Percentiles rank a stretch among this genome's conserved stretches.
phyloP scores from a whole-genome alignment of 2,329 filamentous ascomycete genomes.

The Ophiostoma perfectum region DNA sequence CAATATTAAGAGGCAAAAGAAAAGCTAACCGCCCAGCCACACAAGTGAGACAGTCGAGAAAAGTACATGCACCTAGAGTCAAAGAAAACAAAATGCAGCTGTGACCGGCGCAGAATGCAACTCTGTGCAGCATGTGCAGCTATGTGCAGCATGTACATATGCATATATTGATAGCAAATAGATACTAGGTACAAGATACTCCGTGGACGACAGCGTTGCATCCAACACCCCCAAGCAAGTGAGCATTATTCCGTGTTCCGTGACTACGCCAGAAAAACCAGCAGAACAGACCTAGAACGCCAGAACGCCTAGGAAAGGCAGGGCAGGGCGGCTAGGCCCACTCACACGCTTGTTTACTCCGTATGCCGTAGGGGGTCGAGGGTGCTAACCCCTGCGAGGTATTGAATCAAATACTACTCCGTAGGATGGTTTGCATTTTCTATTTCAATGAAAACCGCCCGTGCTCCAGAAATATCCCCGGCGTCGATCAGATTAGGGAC shows the following conservation, averaged over 20 bases:
- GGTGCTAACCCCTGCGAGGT: neutral
- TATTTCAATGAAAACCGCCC: neutral
- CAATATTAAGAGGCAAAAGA: neutral
- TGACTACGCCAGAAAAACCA: too few relatives aligned
- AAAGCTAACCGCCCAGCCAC: neutral
- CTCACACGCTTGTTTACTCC: too few relatives aligned
- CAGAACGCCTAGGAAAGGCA: too few relatives aligned
- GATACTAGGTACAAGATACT: neutral
- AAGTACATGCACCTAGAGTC: conserved; percentile 1
- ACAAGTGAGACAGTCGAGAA: conserved; percentile 1
- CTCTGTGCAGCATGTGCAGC: conserved; percentile 3
- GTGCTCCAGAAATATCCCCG: neutral
- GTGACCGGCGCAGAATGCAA: conserved; percentile 12
- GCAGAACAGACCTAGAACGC: too few relatives aligned
- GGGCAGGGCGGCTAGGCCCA: too few relatives aligned
- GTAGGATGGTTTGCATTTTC: neutral
- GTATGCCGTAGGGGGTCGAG: too few relatives aligned
- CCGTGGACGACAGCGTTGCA: too few relatives aligned
- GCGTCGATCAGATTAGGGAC: conserved; percentile 3
- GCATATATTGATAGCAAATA: neutral
- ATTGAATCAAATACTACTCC: neutral
- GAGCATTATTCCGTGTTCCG: too few relatives aligned
- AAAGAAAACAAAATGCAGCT: conserved; percentile 10
- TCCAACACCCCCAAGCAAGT: too few relatives aligned
- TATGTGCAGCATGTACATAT: conserved; percentile 2